These are phyloP conservation scores for Epicoccum sorghinum DNA, from an alignment of 2,329 filamentous ascomycete genomes.

Conservation along the genomic window DNA sequence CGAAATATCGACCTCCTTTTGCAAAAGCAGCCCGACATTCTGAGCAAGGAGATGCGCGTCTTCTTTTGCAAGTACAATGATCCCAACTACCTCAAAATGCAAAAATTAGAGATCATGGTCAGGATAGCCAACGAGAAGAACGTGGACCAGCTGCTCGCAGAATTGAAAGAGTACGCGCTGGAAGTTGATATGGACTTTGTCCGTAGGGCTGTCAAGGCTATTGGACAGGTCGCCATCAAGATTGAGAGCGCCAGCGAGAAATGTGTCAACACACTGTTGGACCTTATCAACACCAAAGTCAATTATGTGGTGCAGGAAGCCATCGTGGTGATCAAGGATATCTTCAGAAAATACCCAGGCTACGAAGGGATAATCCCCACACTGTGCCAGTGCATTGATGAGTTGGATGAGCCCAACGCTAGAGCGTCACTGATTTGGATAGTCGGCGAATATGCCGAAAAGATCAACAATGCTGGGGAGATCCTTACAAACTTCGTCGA, in stretches of 20 bases:
- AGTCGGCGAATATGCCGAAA: slow-evolving; percentile 97
- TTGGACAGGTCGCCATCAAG: slow-evolving; percentile 98
- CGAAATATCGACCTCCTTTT: slow-evolving; percentile 95
- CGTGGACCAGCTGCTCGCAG: slow-evolving; percentile 90
- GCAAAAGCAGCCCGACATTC: slow-evolving; percentile 93
- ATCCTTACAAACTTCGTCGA: slow-evolving; percentile 92
- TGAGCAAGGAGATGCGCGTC: slow-evolving; percentile 95
- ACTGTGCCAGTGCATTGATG: slow-evolving; percentile 94
- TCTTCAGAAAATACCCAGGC: slow-evolving; percentile 94
- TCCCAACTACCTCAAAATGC: slow-evolving; percentile 94
- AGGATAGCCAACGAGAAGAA: slow-evolving; percentile 98
- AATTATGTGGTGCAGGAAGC: slow-evolving; percentile 99
- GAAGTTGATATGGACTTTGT: slow-evolving; percentile 99
- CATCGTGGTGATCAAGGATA: slow-evolving; percentile 98
- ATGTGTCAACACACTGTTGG: slow-evolving; percentile 90
- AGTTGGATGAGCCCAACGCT: slow-evolving; percentile 91
- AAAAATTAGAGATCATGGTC: slow-evolving; percentile 99
- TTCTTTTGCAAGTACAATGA: slow-evolving; percentile 99
- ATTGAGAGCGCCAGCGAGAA: slow-evolving; percentile 94
- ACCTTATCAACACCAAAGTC: slow-evolving; percentile 95
- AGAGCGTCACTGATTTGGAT: slow-evolving; percentile 96
- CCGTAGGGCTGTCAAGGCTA: slow-evolving; percentile 89
- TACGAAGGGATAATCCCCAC: slow-evolving; percentile 98
- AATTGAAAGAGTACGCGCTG: slow-evolving; percentile 95
- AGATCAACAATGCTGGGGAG: slow-evolving; percentile 98